A percentile compares a stretch with the other conserved stretches of the same genome.
These are phyloP conservation scores for Aureobasidium leucospermi DNA, from an alignment of 2,329 filamentous ascomycete genomes.

Conservation along the genomic window DNA sequence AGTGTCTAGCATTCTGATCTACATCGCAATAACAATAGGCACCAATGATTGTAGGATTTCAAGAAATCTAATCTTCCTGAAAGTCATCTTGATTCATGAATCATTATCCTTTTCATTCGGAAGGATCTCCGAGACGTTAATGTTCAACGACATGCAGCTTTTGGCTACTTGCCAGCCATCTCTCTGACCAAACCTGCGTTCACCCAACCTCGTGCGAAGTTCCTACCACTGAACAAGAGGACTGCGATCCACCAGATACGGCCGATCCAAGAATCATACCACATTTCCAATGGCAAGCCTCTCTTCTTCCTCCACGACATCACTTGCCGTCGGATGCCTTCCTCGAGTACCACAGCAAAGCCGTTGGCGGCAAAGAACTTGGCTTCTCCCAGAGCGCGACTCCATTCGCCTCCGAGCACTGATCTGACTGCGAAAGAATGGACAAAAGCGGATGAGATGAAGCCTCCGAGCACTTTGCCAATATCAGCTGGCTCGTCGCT, in stretches of 20 bases:
- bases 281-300: conserved; percentile 18
- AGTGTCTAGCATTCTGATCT: background rate
- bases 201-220: conserved; percentile 38
- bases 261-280: conserved; percentile 29
- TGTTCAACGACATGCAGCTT: too few species aligned
- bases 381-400: conserved; percentile 25
- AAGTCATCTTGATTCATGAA: background rate
- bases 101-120: background rate
- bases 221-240: conserved; percentile 33
- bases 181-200: conserved; percentile 34
- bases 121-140: background rate
- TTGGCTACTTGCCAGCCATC: conserved; percentile 26
- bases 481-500: conserved; percentile 32
- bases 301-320: conserved; percentile 18
- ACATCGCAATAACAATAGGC: background rate
- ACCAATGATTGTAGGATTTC: too few species aligned
- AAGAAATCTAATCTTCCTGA: background rate
- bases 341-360: conserved; percentile 24
- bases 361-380: conserved; percentile 28
- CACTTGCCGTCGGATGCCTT: conserved; percentile 20
- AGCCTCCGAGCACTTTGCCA: conserved; percentile 38
- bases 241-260: conserved; percentile 35
- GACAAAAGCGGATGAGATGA: conserved; percentile 35
- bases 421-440: conserved; percentile 36
- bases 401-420: conserved; percentile 32